Conservation (phyloP, 2,329 filamentous ascomycete genomes). For the Septoria linicola region DNA sequence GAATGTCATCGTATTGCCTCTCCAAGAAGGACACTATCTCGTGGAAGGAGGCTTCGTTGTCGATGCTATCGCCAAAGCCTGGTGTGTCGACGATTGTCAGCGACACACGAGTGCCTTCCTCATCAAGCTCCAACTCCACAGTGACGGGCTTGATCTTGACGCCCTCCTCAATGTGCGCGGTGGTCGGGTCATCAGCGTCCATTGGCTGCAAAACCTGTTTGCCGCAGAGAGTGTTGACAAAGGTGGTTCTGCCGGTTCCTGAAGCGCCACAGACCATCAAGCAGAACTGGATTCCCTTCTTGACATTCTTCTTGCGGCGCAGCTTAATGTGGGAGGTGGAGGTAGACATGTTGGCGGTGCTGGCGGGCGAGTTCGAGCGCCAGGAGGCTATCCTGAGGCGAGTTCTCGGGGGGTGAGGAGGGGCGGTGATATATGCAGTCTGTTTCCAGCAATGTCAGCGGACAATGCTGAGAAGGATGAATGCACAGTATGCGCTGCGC, state of each 20-base stretch:
- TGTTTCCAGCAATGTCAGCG: neutral
- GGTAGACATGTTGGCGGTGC: constrained; percentile 35
- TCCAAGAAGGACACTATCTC: constrained; percentile 98
- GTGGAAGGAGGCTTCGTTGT: constrained; percentile 92
- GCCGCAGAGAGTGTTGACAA: constrained; percentile 98
- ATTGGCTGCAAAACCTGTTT: constrained; percentile 88
- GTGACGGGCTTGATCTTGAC: constrained; percentile 99
- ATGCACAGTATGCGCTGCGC: too few species aligned
- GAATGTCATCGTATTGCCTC: constrained; percentile 98
- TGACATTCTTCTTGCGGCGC: constrained; percentile 99
- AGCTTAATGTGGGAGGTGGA: constrained; percentile 68
- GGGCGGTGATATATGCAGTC: neutral
- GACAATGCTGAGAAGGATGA: neutral
- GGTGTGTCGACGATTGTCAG: constrained; percentile 98
- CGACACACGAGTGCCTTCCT: constrained; percentile 97
- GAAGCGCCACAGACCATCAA: constrained; percentile 99
- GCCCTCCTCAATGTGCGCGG: constrained; percentile 90
- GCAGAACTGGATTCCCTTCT: constrained; percentile 99
- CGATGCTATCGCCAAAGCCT: constrained; percentile 97
- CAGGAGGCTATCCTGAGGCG: constrained; percentile 29
- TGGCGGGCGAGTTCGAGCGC: constrained; percentile 22
- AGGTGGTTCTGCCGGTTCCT: constrained; percentile 96
- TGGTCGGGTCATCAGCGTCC: constrained; percentile 85
- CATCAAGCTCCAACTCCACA: constrained; percentile 92
- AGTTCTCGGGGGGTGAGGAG: constrained; percentile 11